Evolutionary conservation across 2,329 filamentous ascomycete species (phyloP).

Genomic region (Dactylellina leptospora): DNA sequence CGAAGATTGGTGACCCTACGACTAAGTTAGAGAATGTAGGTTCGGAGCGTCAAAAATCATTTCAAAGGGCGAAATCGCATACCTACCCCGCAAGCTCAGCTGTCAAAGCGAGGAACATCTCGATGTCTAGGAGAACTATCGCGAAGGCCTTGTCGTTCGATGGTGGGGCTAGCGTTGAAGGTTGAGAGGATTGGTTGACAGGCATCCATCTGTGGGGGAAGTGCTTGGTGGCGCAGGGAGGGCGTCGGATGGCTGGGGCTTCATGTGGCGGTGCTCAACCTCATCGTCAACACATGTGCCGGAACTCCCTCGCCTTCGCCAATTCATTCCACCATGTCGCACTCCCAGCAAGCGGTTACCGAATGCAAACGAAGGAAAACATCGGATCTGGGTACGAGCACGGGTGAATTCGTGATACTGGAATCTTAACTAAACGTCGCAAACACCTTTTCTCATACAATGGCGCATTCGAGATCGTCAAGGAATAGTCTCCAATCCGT

Average conservation of each 20-base stretch:
- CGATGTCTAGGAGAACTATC: too few species aligned
- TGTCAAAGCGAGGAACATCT: constrained; percentile 52
- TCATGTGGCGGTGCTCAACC: constrained; percentile 20
- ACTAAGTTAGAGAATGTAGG: background rate
- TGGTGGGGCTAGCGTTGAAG: background rate
- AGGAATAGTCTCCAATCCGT: constrained; percentile 38
- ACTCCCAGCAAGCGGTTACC: background rate
- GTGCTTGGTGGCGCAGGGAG: constrained; percentile 17
- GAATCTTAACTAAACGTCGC: background rate
- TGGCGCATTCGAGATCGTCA: constrained; percentile 39
- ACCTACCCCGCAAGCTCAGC: constrained; percentile 18
- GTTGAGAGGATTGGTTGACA: background rate
- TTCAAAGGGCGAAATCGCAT: constrained; percentile 6
- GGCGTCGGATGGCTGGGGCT: constrained; percentile 21
- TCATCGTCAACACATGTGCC: constrained; percentile 25
- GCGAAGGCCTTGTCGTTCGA: too few species aligned
- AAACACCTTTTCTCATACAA: constrained; percentile 6
- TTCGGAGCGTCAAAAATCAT: background rate
- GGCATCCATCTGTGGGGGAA: background rate
- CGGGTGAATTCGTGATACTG: background rate
- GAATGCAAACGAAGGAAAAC: constrained; percentile 10
- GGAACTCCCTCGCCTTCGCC: background rate
- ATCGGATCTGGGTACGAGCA: constrained; percentile 1
- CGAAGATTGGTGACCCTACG: constrained; percentile 86
- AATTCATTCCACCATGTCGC: constrained; percentile 37